Percentiles rank a stretch among this genome's conserved stretches.
phyloP scores from a whole-genome alignment of 2,329 filamentous ascomycete genomes.

The Colletotrichum simmondsii region DNA sequence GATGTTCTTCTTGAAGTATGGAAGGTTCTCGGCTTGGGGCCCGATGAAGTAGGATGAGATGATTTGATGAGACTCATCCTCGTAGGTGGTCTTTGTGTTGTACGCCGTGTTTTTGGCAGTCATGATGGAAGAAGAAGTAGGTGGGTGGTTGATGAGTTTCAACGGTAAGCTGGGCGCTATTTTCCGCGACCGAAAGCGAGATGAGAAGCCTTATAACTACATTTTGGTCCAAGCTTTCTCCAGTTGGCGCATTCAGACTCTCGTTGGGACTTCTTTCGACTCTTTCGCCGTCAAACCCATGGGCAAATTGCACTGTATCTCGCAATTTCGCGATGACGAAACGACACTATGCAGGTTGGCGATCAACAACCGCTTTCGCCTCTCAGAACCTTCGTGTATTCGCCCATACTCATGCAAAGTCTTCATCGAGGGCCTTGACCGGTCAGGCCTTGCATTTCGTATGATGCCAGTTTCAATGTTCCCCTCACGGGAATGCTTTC shows the following conservation, averaged over 20 bases:
- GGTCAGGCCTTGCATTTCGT: neutral
- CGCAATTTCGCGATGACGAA: neutral
- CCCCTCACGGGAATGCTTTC: neutral
- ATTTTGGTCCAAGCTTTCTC: fast-evolving
- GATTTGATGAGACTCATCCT: neutral
- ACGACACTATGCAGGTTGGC: neutral
- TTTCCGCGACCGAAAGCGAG: fast-evolving
- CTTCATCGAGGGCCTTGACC: fast-evolving
- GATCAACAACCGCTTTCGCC: neutral
- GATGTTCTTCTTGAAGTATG: neutral
- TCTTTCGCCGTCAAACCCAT: neutral
- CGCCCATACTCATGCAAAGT: fast-evolving
- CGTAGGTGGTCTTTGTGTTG: neutral
- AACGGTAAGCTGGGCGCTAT: neutral
- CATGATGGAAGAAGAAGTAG: neutral
- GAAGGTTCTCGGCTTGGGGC: neutral
- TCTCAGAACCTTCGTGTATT: neutral
- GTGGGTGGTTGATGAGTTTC: neutral
- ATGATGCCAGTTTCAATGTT: neutral
- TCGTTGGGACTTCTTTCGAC: neutral
- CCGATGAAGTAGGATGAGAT: neutral
- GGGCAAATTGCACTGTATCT: neutral
- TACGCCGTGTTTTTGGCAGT: neutral
- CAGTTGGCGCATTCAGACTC: fast-evolving
- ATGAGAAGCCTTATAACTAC: neutral